Conservation (phyloP, 2,329 filamentous ascomycete genomes). For the Ophiobolus disseminans region DNA sequence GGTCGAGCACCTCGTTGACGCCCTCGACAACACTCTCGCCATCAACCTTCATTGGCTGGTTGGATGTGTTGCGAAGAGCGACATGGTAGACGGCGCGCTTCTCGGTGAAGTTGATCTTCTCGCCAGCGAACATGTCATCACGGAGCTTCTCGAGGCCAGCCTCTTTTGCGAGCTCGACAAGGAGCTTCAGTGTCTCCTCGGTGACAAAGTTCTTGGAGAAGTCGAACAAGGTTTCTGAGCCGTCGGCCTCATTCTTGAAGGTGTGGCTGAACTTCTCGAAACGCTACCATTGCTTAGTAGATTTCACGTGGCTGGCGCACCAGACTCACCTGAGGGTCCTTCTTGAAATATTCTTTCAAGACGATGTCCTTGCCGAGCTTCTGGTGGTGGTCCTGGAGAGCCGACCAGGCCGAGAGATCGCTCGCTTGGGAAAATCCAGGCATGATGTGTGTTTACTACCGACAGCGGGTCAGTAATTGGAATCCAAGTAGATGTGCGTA, state of each 20-base stretch:
- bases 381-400: slow-evolving; percentile 90
- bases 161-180: slow-evolving; percentile 90
- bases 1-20: slow-evolving; percentile 87
- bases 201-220: slow-evolving; percentile 99
- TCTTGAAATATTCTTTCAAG: slow-evolving; percentile 89
- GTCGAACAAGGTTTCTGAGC: slow-evolving; percentile 91
- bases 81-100: slow-evolving; percentile 94
- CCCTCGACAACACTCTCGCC: slow-evolving; percentile 94
- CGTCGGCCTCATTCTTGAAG: slow-evolving; percentile 80
- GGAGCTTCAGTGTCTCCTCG: slow-evolving; percentile 85
- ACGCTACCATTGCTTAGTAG: slow-evolving; percentile 59
- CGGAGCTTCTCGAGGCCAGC: slow-evolving; percentile 90
- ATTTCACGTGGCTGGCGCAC: neutral
- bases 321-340: slow-evolving; percentile 66
- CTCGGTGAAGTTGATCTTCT: slow-evolving; percentile 99
- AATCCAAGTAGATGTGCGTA: too few relatives aligned
- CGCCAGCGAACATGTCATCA: slow-evolving; percentile 95
- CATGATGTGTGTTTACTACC: slow-evolving; percentile 58
- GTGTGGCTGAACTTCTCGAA: slow-evolving; percentile 90
- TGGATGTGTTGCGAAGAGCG: slow-evolving; percentile 87
- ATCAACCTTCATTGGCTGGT: slow-evolving; percentile 82
- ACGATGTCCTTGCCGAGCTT: slow-evolving; percentile 86
- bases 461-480: too few relatives aligned
- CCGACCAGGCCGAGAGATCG: slow-evolving; percentile 84
- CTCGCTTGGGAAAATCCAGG: slow-evolving; percentile 80